Conservation (phyloP, 306 rosid genomes). For the Castanospermum australe region DNA sequence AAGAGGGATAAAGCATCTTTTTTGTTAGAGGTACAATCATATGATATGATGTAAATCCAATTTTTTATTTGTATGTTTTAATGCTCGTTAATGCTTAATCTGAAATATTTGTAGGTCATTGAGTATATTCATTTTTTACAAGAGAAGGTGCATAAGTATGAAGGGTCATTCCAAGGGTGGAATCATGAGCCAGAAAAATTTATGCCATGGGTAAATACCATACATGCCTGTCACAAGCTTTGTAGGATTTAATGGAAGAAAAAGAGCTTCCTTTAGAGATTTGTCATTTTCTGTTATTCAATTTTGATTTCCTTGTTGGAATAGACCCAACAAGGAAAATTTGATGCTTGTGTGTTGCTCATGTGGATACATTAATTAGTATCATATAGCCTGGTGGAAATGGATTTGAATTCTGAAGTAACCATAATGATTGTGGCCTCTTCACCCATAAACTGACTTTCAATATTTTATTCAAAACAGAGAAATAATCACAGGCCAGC, state of each 20-base stretch:
- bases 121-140: constrained; percentile 92
- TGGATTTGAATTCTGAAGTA: constrained; percentile 17
- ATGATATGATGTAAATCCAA: background rate
- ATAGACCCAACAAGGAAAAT: background rate
- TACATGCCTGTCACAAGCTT: constrained; percentile 15
- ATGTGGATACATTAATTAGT: background rate
- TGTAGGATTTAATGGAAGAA: background rate
- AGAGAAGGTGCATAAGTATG: constrained; percentile 80
- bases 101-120: constrained; percentile 60
- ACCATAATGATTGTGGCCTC: background rate
- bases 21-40: constrained; percentile 72
- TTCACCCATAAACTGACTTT: constrained; percentile 15
- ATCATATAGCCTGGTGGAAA: background rate
- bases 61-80: background rate
- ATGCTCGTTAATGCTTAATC: constrained; percentile 9
- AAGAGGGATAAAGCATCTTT: constrained; percentile 99
- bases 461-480: constrained; percentile 39
- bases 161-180: constrained; percentile 84
- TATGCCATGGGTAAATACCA: constrained; percentile 71
- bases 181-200: constrained; percentile 60
- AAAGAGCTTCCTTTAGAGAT: background rate
- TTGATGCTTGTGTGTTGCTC: background rate
- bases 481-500: constrained; percentile 59
- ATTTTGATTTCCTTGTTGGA: background rate
- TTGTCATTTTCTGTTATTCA: background rate